Base-by-base conservation (phyloP, 2,329 filamentous ascomycete genomes). In the Camillea tinctor region DNA sequence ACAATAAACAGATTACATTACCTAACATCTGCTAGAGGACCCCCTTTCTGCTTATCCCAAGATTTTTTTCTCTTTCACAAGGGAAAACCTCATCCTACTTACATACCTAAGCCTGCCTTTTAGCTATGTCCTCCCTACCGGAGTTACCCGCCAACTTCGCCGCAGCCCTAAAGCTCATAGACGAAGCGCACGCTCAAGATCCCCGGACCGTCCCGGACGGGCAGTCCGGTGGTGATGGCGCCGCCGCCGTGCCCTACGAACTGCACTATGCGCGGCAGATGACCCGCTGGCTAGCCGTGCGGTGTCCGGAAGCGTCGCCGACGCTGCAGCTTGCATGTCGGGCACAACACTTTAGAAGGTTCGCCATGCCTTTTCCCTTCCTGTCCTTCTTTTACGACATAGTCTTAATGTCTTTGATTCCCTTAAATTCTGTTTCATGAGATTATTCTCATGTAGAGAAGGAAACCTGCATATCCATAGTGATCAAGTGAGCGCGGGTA, bases 181-280 rank as follows among this genome's bases (percentile, higher is more conserved):
- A 95, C 77, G 82, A 84, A 57, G 91, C 89, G 0, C 90, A 92
- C 75, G 77, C 84, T 58, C 75, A 83, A 64, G 90, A 93, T 73
- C 89, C 90, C 3, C 89, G 79, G 69, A 81, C 36, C 2, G 26
- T 80, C 60, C 74, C 80, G 13, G 50, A 8, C 55, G 79, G 76
- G 17, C 72, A 78, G 24, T 70, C 78, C 59, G 75, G 80, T 57
- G 76, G 73, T 61, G 71, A 74, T 53, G 64, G 59, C 26, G 50
- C 49, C 49, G 55, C 49, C 21, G 52, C 48, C 55, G 69, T 87
- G 1, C 89, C 91, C 0, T 93, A 92, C 75, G 92, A 96, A 76
- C 86, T 94, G 1, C 87, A 92, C 77, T 96, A 96, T 73, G 91
- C 92, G 6, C 81, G 83, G 55, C 87, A 92, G 74, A 93, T 93